Base-by-base conservation (phyloP, 148 eudicot species). In the Talinum fruticosum region DNA sequence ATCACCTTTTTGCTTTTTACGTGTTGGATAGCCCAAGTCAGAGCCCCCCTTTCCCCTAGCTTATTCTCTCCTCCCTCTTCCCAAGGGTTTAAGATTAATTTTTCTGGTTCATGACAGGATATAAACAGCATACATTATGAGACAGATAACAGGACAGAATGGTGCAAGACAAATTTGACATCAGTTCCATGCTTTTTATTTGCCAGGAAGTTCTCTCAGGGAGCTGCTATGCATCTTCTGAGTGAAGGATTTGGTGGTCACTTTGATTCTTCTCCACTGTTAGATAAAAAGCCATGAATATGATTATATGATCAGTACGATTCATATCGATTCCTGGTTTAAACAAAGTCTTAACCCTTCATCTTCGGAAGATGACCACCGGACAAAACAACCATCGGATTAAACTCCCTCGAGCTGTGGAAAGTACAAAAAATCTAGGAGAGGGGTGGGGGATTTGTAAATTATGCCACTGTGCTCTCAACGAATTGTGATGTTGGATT, bases 161-260 rank as follows among this genome's bases (percentile, higher is more conserved):
- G 99, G 99, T 95, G 99, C 84, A 78, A 79, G 28, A 91, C 83
- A 44, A 95, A 91, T 82, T 89, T 89, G 18, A 88, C 93, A 41
- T 73, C 75, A 10, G 96, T 84, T 74, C 89, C 94, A 0, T 95
- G 99, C 84, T 95, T 95, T 76, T 74, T 93, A 35, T 88, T 95
- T 75, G 97, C 94, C 2, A 90, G 99, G 79, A 95, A 95, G 78
- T 95, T 95, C 85, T 92, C 96, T 26, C 79, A 75, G 71, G 99
- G 90, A 66, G 99, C 93, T 73, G 99, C 93, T 51, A 90, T 91
- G 92, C 94, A 90, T 71, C 91, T 95, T 81, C 78, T 95, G 83
- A 91, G 94, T 51, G 84, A 85, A 37, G 92, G 90, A 73, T 79
- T 57, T 57, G 64, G 28, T 23, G 64, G 64, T 23, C 4, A 21